Evolutionary conservation across 331 rosid genomes (phyloP), one percentile per base, ranked within the genome.

Genomic region (Acacia pycnantha): DNA sequence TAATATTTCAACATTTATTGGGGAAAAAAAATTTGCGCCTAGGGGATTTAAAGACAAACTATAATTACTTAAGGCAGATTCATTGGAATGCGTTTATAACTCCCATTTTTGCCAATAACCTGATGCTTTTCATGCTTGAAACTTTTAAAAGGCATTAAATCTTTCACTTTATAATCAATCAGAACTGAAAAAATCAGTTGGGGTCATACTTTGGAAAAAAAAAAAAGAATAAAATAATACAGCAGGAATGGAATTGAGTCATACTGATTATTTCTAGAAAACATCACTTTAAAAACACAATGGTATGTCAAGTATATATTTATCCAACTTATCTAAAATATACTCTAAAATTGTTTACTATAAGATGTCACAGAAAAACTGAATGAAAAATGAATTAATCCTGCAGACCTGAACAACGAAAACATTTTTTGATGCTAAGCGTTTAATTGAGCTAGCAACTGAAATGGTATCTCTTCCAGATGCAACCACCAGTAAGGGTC

Each of bases 391-490:
- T 5, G 41, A 65, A 67, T 48, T 22, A 83, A 86, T 26, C 48
- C 73, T 58, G 73, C 92, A 77, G 47, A 95, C 99, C 95, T 95
- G 98, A 84, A 95, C 87, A 33, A 93, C 97, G 85, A 93, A 95
- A 78, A 90, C 97, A 68, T 90, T 92, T 46, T 95, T 91, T 24
- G 91, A 84, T 62, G 93, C 98, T 73, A 95, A 80, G 37, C 82
- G 92, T 87, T 89, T 93, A 37, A 93, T 87, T 76, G 94, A 93
- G 87, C 98, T 92, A 29, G 98, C 85, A 84, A 90, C 84, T 64
- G 96, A 86, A 83, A 95, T 90, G 51, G 98, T 92, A 77, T 95
- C 98, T 66, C 98, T 92, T 69, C 99, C 99, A 64, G 92, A 93
- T 78, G 99, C 97, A 78, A 93, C 88, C 88, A 95, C 94, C 90